Base-by-base conservation (phyloP, 2,329 filamentous ascomycete species). In the Fusarium cyanostomum region DNA sequence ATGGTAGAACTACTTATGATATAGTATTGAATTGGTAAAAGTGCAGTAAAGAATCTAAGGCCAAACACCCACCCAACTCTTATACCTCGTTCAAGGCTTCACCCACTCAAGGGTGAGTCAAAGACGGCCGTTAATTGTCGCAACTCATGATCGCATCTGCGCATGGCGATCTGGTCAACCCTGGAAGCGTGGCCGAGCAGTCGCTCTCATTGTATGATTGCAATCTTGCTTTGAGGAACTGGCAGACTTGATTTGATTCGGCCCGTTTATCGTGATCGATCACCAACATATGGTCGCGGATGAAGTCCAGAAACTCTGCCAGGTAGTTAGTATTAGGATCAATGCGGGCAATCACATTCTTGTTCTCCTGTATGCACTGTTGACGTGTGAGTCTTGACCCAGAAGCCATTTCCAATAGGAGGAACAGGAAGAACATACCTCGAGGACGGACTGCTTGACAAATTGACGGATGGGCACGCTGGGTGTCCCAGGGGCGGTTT, bases 331-430 rank as follows among this genome's bases (percentile, higher is more conserved):
- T 4, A 4, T 26, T 8, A 1, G 5, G 6, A 8, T 26, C 16
- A 0, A 5, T 5, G 1, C 28, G 13, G 4, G 7, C 8, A 11
- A 45, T 9, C 0, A 28, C 30, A 1, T 8, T 8, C 12, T 34
- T 21, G 13, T 34, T 45, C 5, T 8, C 4, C 3, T 33, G 15
- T 5, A 45, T 45, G 16, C 42, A 45, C 42, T 45, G 42, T 7
- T 16, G 28, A 44, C 4, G 12, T 44, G n/a, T 28, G 7, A 42
- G 38, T 21, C 4, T 28, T 21, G 3, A 21, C 15, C 5, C 5
- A 9, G 21, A 3, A 10, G 24, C 4, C 21, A 6, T 21, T 21
- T 21, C 21, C 6, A 21, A 21, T 4, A 6, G 21, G 21, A 21
- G 21, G 21, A 21, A 21, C 4, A 21, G 21, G 21, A 21, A 21